A percentile compares a stretch with the other conserved stretches of the same genome.
Conservation (phyloP, 2,329 filamentous ascomycete genomes). For the Penicillium sp. region DNA sequence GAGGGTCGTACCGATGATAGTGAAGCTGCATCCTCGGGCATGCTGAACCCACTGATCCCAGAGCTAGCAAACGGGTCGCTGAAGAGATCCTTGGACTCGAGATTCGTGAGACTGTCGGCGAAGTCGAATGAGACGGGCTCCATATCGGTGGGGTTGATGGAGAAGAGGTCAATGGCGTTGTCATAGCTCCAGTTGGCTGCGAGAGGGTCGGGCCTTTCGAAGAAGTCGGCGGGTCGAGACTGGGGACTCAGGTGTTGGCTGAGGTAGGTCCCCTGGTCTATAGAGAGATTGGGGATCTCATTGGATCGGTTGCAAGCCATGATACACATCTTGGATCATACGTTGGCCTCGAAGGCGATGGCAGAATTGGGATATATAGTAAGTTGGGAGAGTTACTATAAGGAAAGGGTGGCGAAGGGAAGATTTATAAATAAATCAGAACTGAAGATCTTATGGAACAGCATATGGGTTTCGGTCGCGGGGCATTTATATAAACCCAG, state of each 20-base stretch:
- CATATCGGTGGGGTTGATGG: slow-evolving; percentile 33
- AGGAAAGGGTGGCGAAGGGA: neutral
- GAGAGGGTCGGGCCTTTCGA: slow-evolving; percentile 33
- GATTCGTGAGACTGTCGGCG: slow-evolving; percentile 28
- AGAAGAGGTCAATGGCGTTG: slow-evolving; percentile 37
- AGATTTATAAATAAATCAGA: slow-evolving; percentile 5
- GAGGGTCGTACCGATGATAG: slow-evolving; percentile 24
- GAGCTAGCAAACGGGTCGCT: slow-evolving; percentile 32
- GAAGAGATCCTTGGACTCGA: slow-evolving; percentile 34
- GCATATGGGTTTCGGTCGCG: slow-evolving; percentile 12
- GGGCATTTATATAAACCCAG: slow-evolving; percentile 16
- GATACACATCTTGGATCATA: slow-evolving; percentile 14
- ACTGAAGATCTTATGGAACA: slow-evolving; percentile 12
- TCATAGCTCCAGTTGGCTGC: slow-evolving; percentile 40
- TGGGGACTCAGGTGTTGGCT: slow-evolving; percentile 24
- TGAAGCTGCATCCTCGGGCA: slow-evolving; percentile 36
- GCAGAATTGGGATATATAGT: neutral
- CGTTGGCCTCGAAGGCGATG: slow-evolving; percentile 2
- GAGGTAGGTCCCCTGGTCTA: slow-evolving; percentile 22
- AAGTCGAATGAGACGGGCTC: slow-evolving; percentile 34
- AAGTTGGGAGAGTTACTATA: neutral
- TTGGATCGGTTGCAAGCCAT: slow-evolving; percentile 24
- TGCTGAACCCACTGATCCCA: slow-evolving; percentile 33
- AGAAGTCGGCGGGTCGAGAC: slow-evolving; percentile 11
- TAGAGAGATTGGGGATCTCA: slow-evolving; percentile 16